Evolutionary conservation across 306 rosid genomes (phyloP).

Genomic region (Pyrus pyrifolia): DNA sequence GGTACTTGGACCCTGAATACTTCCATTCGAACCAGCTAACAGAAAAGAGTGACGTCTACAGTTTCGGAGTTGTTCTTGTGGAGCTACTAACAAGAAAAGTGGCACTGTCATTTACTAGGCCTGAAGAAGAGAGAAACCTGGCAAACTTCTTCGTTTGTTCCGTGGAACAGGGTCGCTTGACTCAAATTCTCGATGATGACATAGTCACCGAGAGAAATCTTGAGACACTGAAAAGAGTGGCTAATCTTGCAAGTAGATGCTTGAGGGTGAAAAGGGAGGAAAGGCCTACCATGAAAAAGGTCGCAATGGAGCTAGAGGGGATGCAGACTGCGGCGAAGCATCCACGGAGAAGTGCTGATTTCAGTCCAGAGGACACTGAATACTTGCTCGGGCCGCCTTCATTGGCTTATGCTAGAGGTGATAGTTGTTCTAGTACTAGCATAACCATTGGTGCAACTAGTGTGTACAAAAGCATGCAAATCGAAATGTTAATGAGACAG

Average conservation of each 20-base stretch:
- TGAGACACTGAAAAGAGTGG: not conserved
- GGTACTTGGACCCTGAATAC: constrained; percentile 27
- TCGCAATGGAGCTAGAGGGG: constrained; percentile 14
- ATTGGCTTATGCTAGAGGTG: not conserved
- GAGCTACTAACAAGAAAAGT: constrained; percentile 27
- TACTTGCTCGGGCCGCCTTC: constrained; percentile 1
- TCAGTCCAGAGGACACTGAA: not conserved
- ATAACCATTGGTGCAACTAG: not conserved
- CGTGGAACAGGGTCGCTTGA: not conserved
- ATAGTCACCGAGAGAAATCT: constrained; percentile 1
- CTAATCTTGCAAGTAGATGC: constrained; percentile 6
- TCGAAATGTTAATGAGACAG: constrained; percentile 2
- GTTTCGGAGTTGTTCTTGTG: constrained; percentile 23
- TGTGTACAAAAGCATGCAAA: constrained; percentile 9
- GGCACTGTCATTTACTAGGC: not conserved
- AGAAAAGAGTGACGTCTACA: constrained; percentile 21
- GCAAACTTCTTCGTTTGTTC: constrained; percentile 7
- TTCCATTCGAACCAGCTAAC: constrained; percentile 18
- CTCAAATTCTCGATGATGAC: not conserved
- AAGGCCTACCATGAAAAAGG: constrained; percentile 11
- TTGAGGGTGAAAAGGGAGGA: constrained; percentile 8
- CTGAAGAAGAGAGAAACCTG: constrained; percentile 3
- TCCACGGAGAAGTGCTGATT: not conserved
- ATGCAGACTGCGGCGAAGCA: not conserved
- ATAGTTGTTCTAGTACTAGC: not conserved